Percentiles rank a stretch among this genome's conserved stretches.
phyloP scores from a whole-genome alignment of 2,329 filamentous ascomycete species.

The Decorospora gaudefroyi region DNA sequence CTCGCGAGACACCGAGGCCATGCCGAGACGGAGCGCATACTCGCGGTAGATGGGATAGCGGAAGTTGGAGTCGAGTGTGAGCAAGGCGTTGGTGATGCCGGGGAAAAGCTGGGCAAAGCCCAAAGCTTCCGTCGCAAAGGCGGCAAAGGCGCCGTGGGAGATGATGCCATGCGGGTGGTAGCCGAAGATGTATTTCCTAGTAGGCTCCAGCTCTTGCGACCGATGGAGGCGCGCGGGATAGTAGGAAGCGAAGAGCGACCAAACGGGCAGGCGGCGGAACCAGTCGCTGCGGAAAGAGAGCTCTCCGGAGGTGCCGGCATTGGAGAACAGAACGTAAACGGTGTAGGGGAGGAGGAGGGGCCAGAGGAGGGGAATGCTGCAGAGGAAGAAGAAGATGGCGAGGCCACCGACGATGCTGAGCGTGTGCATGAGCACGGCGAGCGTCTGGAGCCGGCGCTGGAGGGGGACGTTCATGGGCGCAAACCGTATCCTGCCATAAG shows the following conservation, averaged over 20 bases:
- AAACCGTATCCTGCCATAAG: conserved; percentile 73
- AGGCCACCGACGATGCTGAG: conserved; percentile 58
- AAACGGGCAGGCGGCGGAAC: conserved; percentile 73
- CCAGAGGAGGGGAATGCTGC: conserved; percentile 91
- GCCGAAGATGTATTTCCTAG: conserved; percentile 92
- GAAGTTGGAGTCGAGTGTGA: conserved; percentile 97
- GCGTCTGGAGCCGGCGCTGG: conserved; percentile 56
- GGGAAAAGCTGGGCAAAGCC: conserved; percentile 88
- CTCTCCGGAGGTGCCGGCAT: conserved; percentile 73
- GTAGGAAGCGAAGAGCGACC: conserved; percentile 89
- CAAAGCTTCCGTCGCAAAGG: conserved; percentile 87
- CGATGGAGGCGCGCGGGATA: conserved; percentile 89
- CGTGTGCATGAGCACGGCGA: conserved; percentile 56
- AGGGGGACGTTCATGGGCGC: conserved; percentile 76
- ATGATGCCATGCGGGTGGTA: conserved; percentile 99
- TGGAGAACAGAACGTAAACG: conserved; percentile 80
- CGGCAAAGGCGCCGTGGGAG: conserved; percentile 90
- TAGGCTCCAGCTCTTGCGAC: conserved; percentile 75
- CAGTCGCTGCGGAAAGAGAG: conserved; percentile 75
- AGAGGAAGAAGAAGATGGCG: conserved; percentile 85
- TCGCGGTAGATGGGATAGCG: conserved; percentile 91
- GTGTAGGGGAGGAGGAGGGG: conserved; percentile 77
- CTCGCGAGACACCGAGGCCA: conserved; percentile 87
- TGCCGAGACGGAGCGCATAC: conserved; percentile 85
- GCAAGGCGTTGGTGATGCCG: conserved; percentile 88